These are phyloP conservation scores for Leccinum pellstonianum DNA, from an alignment of 768 basidiomycete species.

Conservation along the genomic window DNA sequence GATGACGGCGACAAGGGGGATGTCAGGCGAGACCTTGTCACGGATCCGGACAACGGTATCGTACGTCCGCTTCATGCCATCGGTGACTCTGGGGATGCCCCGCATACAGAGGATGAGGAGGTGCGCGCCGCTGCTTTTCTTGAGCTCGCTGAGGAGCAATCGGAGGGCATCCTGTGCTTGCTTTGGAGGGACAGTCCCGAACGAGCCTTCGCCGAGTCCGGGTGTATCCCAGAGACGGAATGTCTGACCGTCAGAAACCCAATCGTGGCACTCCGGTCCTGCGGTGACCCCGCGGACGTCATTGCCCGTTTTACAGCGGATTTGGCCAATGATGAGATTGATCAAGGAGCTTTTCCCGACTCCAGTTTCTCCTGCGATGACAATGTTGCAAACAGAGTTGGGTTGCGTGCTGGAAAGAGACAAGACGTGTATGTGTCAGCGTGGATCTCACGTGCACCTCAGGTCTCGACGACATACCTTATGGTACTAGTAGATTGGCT, in stretches of 20 bases:
- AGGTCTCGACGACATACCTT: not conserved
- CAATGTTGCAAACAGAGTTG: slow-evolving; percentile 26
- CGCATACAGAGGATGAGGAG: slow-evolving; percentile 2
- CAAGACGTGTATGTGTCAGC: slow-evolving; percentile 5
- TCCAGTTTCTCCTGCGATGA: slow-evolving; percentile 30
- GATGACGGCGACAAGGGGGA: not conserved
- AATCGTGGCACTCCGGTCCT: slow-evolving; percentile 20
- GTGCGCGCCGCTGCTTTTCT: slow-evolving; percentile 13
- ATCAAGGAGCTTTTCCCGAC: slow-evolving; percentile 33
- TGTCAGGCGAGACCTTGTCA: not conserved
- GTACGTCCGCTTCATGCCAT: not conserved
- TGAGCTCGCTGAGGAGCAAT: slow-evolving; percentile 22
- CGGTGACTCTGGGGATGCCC: not conserved
- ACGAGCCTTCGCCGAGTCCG: slow-evolving; percentile 16
- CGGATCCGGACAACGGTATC: not conserved
- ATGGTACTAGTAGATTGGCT: not conserved
- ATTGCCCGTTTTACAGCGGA: not conserved
- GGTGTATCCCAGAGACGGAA: slow-evolving; percentile 30
- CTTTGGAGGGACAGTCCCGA: slow-evolving; percentile 8
- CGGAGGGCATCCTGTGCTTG: slow-evolving; percentile 16
- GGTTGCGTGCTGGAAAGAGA: slow-evolving; percentile 6
- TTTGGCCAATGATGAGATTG: slow-evolving; percentile 28
- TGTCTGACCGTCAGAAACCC: slow-evolving; percentile 18
- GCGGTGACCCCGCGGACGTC: slow-evolving; percentile 6
- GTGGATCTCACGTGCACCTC: not conserved